Evolutionary conservation across 2,329 filamentous ascomycete species (phyloP).

Genomic region (Fusarium falciforme): DNA sequence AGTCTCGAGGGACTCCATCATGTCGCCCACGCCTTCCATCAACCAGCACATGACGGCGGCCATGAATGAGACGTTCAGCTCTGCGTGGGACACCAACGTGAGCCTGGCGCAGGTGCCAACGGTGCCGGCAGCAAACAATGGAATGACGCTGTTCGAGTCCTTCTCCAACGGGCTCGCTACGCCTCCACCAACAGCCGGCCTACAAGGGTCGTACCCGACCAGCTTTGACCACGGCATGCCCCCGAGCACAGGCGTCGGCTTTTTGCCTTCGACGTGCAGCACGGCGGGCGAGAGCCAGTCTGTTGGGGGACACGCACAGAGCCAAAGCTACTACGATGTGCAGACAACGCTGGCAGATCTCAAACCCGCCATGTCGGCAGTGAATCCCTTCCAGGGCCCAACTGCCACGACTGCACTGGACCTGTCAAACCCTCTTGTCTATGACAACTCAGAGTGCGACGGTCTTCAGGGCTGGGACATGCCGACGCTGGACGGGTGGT

Average conservation of each 20-base stretch:
- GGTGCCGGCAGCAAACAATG: constrained; percentile 48
- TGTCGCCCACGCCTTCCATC: constrained; percentile 64
- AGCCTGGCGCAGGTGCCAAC: constrained; percentile 49
- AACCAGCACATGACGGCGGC: constrained; percentile 64
- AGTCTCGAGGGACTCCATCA: constrained; percentile 57
- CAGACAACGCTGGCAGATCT: constrained; percentile 48
- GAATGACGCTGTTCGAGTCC: constrained; percentile 59
- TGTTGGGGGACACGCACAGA: constrained; percentile 38
- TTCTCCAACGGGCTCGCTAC: constrained; percentile 66
- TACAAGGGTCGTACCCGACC: constrained; percentile 59
- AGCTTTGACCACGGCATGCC: constrained; percentile 57
- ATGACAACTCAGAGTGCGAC: constrained; percentile 49
- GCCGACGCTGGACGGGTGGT: constrained; percentile 51
- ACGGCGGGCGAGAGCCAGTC: constrained; percentile 43
- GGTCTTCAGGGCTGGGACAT: constrained; percentile 54
- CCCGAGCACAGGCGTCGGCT: constrained; percentile 45
- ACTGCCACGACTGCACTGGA: constrained; percentile 47
- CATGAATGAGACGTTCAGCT: constrained; percentile 69
- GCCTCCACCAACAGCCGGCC: constrained; percentile 65
- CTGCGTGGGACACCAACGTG: constrained; percentile 57
- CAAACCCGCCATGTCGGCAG: constrained; percentile 48
- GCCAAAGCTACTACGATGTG: constrained; percentile 49
- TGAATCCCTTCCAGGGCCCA: constrained; percentile 46
- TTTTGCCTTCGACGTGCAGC: constrained; percentile 45
- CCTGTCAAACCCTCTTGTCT: constrained; percentile 48